phyloP scores from a whole-genome alignment of 2,329 filamentous ascomycete genomes.

The Akanthomyces dipterigenus region DNA sequence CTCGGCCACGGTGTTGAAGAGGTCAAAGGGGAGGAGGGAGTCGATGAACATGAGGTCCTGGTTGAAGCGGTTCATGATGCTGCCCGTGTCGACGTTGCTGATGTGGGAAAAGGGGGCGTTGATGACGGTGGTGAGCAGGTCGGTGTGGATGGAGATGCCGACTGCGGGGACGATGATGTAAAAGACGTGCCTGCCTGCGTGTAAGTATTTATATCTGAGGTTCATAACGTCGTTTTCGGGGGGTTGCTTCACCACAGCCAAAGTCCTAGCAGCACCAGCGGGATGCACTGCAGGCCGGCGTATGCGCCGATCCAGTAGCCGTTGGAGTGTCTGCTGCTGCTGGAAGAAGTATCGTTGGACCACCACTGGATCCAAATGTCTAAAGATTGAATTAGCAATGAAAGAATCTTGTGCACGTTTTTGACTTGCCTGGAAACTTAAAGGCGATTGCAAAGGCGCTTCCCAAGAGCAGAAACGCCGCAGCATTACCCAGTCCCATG shows the following conservation, averaged over 20 bases:
- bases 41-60: slow-evolving; percentile 3
- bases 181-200: not conserved
- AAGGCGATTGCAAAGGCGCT: not conserved
- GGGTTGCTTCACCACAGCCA: not conserved
- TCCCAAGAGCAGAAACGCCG: not conserved
- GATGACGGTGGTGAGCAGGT: not conserved
- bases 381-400: not conserved
- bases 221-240: not conserved
- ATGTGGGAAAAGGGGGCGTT: slow-evolving; percentile 3
- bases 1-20: slow-evolving; percentile 1
- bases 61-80: slow-evolving; percentile 2
- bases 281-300: not conserved
- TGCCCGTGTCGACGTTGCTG: not conserved
- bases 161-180: not conserved
- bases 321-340: not conserved
- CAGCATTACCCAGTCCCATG: not conserved
- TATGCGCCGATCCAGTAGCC: not conserved
- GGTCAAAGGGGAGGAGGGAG: not conserved
- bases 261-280: not conserved
- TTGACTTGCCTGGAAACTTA: not conserved
- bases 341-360: not conserved
- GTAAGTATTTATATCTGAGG: not conserved
- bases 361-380: slow-evolving; percentile 7
- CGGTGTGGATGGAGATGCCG: not conserved
- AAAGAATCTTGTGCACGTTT: too few species aligned